Conservation (phyloP, 768 basidiomycete genomes). For the Psilocybe tampanensis region DNA sequence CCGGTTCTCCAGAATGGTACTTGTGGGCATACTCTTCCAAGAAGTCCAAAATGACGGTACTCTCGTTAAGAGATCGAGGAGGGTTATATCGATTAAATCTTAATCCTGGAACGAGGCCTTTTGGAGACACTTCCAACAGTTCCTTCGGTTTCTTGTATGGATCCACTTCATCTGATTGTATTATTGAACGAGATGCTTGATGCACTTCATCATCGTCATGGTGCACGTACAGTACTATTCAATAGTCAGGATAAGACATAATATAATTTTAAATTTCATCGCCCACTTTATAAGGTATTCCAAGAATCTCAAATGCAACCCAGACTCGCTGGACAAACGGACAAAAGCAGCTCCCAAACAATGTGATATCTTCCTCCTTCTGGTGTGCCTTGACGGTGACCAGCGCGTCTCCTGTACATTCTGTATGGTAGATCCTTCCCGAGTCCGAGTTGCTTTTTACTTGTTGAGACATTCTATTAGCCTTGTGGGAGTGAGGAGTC, state of each 20-base stretch:
- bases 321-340: conserved; percentile 85
- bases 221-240: conserved; percentile 37
- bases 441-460: conserved; percentile 16
- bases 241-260: background rate
- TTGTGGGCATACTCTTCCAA: conserved; percentile 68
- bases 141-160: conserved; percentile 83
- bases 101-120: conserved; percentile 77
- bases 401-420: conserved; percentile 51
- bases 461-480: background rate
- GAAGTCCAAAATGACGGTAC: conserved; percentile 77
- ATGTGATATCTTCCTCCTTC: conserved; percentile 52
- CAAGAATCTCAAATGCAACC: conserved; percentile 71
- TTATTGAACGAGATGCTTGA: too few species aligned
- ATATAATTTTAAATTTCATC: background rate
- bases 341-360: conserved; percentile 78
- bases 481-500: background rate
- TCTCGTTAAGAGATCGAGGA: conserved; percentile 73
- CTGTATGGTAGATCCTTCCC: conserved; percentile 37
- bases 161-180: conserved; percentile 68
- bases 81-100: conserved; percentile 55
- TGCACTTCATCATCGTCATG: too few species aligned
- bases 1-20: too few species aligned
- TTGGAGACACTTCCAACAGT: conserved; percentile 79
- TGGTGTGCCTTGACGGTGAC: conserved; percentile 55
- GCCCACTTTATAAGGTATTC: conserved; percentile 68